Evolutionary conservation across 2,329 filamentous ascomycete genomes (phyloP).

Genomic region (Colletotrichum endophyticum): DNA sequence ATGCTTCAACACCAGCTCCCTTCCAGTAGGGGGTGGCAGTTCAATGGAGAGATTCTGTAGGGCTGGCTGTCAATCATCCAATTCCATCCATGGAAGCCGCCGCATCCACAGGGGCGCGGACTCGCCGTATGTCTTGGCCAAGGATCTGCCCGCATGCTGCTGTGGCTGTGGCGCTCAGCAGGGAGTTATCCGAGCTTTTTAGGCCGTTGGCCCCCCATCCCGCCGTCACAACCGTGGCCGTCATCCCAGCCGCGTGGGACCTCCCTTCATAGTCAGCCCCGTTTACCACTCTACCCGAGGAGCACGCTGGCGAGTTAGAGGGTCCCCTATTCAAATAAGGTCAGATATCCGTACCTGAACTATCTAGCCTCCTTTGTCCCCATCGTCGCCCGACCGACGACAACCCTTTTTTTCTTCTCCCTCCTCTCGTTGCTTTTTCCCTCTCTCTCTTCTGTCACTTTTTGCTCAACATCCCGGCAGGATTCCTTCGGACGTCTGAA

Average conservation of each 20-base stretch:
- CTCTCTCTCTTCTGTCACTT: neutral
- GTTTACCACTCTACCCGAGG: constrained; percentile 6
- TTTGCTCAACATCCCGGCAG: neutral
- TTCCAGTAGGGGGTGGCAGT: neutral
- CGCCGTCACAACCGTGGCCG: neutral
- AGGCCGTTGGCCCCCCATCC: neutral
- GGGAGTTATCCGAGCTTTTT: neutral
- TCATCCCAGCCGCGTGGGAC: constrained; percentile 14
- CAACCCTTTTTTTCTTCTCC: neutral
- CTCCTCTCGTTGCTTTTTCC: neutral
- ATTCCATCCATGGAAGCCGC: neutral
- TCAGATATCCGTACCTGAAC: neutral
- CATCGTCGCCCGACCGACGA: neutral
- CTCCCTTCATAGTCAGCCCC: constrained; percentile 12
- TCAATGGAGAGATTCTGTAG: neutral
- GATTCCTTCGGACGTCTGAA: neutral
- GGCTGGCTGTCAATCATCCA: neutral
- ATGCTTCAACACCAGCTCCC: neutral
- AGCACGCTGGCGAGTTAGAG: neutral
- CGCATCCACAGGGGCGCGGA: neutral
- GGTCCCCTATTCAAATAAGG: constrained; percentile 13
- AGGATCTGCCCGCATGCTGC: neutral
- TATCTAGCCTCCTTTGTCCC: constrained; percentile 16
- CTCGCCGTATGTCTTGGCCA: constrained; percentile 5
- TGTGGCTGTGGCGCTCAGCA: constrained; percentile 16